Conservation (phyloP, 2,329 filamentous ascomycete species). For the Hypoxylon sp. region DNA sequence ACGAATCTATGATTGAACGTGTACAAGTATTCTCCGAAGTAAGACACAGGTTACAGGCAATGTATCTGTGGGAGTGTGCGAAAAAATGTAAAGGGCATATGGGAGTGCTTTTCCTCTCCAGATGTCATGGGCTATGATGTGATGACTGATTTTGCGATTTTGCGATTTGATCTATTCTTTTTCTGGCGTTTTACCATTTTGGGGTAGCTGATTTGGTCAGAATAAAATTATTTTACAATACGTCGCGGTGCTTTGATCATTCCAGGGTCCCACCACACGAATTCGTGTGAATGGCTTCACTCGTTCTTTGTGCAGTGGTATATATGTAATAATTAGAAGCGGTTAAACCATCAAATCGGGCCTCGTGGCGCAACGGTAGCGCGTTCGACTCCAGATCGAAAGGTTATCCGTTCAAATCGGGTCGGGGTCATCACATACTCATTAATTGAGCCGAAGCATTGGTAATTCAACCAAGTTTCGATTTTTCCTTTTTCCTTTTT, state of each 20-base stretch:
- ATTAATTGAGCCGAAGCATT: neutral
- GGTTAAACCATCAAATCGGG: slow-evolving; percentile 21
- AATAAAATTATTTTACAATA: neutral
- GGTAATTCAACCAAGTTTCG: neutral
- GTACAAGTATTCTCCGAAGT: neutral
- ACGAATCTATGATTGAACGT: neutral
- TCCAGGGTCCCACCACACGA: neutral
- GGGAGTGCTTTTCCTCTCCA: neutral
- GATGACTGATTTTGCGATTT: neutral
- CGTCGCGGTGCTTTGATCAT: neutral
- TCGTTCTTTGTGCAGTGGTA: neutral
- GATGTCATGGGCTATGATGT: slow-evolving; percentile 14
- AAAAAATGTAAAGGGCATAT: neutral
- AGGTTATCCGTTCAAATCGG: slow-evolving; percentile 43
- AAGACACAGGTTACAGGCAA: neutral
- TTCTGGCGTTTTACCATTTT: slow-evolving; percentile 1
- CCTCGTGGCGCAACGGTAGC: slow-evolving; percentile 41
- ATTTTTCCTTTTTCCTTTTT: neutral
- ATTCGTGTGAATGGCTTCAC: neutral
- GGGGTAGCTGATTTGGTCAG: neutral
- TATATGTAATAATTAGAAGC: neutral
- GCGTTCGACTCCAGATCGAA: slow-evolving; percentile 42
- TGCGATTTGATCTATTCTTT: neutral
- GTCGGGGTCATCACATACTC: slow-evolving; percentile 27
- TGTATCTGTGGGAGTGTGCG: neutral